These are phyloP conservation scores for Borealophlyctis nickersoniae DNA, from an alignment of 192 early-diverging fungal species.

Conservation along the genomic window DNA sequence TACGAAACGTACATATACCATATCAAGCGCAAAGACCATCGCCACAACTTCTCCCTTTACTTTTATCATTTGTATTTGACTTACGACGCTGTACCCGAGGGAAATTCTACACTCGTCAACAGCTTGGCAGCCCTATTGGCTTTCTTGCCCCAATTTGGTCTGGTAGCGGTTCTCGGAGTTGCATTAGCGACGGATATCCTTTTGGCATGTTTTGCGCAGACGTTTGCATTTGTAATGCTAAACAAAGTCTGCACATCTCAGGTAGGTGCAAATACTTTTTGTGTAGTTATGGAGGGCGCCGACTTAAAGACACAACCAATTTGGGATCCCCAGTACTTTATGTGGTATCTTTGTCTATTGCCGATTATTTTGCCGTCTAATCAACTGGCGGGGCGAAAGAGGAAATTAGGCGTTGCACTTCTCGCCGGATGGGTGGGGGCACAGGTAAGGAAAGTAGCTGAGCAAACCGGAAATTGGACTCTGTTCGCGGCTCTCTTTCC, in stretches of 20 bases:
- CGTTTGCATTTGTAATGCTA: constrained; percentile 91
- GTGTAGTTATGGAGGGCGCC: not conserved
- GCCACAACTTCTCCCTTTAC: constrained; percentile 98
- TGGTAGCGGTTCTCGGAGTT: constrained; percentile 61
- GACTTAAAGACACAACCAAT: not conserved
- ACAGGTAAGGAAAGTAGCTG: constrained; percentile 44
- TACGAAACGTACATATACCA: constrained; percentile 93
- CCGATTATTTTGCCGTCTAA: constrained; percentile 79
- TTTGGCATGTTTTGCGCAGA: constrained; percentile 89
- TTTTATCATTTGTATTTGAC: constrained; percentile 93
- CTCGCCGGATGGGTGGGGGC: constrained; percentile 66
- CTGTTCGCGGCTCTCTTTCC: constrained; percentile 32
- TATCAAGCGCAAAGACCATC: constrained; percentile 91
- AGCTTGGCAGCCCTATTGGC: constrained; percentile 51
- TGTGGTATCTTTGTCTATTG: constrained; percentile 96
- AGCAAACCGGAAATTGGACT: not conserved
- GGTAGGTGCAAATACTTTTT: constrained; percentile 44
- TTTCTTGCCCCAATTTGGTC: constrained; percentile 79
- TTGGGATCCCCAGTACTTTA: constrained; percentile 76
- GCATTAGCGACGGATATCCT: constrained; percentile 68
- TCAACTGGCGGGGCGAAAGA: constrained; percentile 37
- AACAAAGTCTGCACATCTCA: constrained; percentile 98
- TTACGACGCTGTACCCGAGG: constrained; percentile 29
- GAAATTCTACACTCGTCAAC: too few species aligned
- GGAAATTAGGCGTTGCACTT: constrained; percentile 48